Percentiles rank a stretch among this genome's conserved stretches.
These are phyloP conservation scores for Afroboletus lepidellus DNA, from an alignment of 1,284 basidiomycete genomes.

Conservation along the genomic window DNA sequence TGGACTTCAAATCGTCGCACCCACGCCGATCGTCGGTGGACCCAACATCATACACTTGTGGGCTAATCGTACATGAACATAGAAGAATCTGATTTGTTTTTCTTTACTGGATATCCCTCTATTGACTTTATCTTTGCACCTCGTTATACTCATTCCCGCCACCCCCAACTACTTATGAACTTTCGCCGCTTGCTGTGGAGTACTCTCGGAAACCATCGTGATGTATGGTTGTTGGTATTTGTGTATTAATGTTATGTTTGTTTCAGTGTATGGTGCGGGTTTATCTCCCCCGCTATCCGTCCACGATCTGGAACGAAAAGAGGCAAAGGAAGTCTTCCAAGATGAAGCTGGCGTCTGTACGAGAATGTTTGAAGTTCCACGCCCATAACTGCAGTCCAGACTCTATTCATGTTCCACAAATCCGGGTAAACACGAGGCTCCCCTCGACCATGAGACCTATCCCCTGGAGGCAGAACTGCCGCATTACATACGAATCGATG, in stretches of 20 bases:
- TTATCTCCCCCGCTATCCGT: slow-evolving; percentile 11
- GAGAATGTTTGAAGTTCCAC: background rate
- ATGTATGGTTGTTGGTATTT: slow-evolving; percentile 13
- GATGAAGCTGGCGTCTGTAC: background rate
- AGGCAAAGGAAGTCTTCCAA: background rate
- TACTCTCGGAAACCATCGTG: background rate
- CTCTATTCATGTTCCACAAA: background rate
- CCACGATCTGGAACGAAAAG: background rate
- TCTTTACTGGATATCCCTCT: background rate
- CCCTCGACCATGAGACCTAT: slow-evolving; percentile 4
- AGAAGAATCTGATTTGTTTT: slow-evolving; percentile 2
- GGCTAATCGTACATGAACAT: slow-evolving; percentile 33
- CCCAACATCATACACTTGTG: slow-evolving; percentile 34
- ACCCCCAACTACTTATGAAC: background rate
- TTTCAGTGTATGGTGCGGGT: slow-evolving; percentile 9
- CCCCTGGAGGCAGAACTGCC: slow-evolving; percentile 12
- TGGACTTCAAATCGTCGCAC: slow-evolving; percentile 34
- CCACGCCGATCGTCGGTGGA: slow-evolving; percentile 34
- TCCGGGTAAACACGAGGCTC: slow-evolving; percentile 16
- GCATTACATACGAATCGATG: slow-evolving; percentile 1
- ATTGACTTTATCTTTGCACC: background rate
- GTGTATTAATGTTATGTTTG: slow-evolving; percentile 22
- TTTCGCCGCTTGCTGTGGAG: background rate
- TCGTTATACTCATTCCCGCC: background rate
- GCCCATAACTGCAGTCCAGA: background rate